These are phyloP conservation scores for Boletus sp. DNA, from an alignment of 1,284 basidiomycete species.

Conservation along the genomic window DNA sequence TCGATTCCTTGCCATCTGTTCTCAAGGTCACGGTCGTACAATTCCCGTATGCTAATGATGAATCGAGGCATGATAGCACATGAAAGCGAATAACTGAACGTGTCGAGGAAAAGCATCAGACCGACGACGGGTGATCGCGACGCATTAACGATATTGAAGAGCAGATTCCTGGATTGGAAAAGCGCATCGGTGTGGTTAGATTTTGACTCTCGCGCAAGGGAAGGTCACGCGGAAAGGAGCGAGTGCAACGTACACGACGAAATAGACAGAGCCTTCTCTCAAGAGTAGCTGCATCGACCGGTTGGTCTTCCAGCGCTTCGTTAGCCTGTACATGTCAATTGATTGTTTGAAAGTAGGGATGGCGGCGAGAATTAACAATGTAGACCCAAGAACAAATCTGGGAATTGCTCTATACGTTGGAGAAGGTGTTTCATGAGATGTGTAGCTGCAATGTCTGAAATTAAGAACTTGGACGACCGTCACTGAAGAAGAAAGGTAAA, in stretches of 20 bases:
- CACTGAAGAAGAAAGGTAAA: constrained; percentile 4
- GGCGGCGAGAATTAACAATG: constrained; percentile 17
- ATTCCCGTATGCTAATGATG: constrained; percentile 18
- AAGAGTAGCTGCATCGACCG: constrained; percentile 11
- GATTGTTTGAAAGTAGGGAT: constrained; percentile 7
- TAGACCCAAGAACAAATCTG: constrained; percentile 8
- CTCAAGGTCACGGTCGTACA: constrained; percentile 13
- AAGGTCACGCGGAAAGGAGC: neutral
- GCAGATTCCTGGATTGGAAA: neutral
- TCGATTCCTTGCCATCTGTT: constrained; percentile 12
- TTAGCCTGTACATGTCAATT: constrained; percentile 18
- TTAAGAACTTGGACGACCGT: neutral
- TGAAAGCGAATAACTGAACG: constrained; percentile 10
- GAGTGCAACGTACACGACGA: constrained; percentile 18
- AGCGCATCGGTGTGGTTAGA: neutral
- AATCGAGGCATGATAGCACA: constrained; percentile 22
- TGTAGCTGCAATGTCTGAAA: constrained; percentile 8
- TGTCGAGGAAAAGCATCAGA: constrained; percentile 4
- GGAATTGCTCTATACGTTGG: constrained; percentile 17
- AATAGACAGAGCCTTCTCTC: constrained; percentile 23
- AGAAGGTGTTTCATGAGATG: neutral
- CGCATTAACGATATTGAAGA: constrained; percentile 1
- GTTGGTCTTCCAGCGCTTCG: constrained; percentile 18
- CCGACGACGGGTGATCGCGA: neutral
- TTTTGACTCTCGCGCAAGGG: neutral